Percentiles rank a stretch among this genome's conserved stretches.
These are phyloP conservation scores for Xylariomycetidae sp. DNA, from an alignment of 2,329 filamentous ascomycete genomes.

Conservation along the genomic window DNA sequence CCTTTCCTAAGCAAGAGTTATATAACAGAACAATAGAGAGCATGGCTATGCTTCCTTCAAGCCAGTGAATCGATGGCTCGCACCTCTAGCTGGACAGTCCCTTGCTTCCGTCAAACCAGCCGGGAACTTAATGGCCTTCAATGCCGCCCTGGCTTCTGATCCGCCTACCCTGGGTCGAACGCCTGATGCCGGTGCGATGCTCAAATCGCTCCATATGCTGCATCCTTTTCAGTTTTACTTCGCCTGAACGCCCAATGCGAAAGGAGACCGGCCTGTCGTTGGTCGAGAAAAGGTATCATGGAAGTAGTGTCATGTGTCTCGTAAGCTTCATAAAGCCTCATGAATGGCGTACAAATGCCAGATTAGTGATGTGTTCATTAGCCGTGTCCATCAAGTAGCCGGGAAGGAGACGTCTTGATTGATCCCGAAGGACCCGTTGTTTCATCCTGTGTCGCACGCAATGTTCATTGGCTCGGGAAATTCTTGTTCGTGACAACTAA, in stretches of 20 bases:
- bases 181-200: conserved; percentile 14
- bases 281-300: conserved; percentile 10
- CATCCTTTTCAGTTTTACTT: conserved; percentile 9
- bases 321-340: conserved; percentile 24
- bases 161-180: conserved; percentile 13
- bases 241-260: conserved; percentile 19
- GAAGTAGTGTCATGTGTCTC: conserved; percentile 18
- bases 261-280: conserved; percentile 8
- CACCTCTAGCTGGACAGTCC: not conserved
- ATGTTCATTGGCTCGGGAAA: not conserved
- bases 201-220: conserved; percentile 14
- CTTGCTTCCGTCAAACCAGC: not conserved
- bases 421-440: not conserved
- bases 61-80: no score
- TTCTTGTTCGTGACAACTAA: not conserved
- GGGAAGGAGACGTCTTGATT: conserved; percentile 2
- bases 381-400: conserved; percentile 10
- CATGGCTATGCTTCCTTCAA: conserved; percentile 11
- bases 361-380: conserved; percentile 16
- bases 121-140: not conserved
- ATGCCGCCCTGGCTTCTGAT: not conserved
- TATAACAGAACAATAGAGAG: conserved; percentile 16
- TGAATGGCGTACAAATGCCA: conserved; percentile 20
- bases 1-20: conserved; percentile 12
- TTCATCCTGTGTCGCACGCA: not conserved